Conservation (phyloP, 129 eudicot genomes). For the Ambrosia artemisiifolia region DNA sequence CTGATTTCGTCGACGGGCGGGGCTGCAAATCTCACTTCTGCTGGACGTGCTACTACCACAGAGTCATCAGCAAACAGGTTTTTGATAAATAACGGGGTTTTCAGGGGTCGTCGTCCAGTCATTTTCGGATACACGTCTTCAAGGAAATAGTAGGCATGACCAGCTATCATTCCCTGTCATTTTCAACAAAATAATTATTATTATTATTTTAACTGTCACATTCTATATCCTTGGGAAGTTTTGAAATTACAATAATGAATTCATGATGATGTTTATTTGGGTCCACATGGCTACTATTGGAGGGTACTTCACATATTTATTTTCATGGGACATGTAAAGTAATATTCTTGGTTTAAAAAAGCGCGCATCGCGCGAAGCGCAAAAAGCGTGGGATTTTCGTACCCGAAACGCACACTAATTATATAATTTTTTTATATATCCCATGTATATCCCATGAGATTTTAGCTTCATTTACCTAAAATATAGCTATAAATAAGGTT, state of each 20-base stretch:
- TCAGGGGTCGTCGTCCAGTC: slow-evolving; percentile 87
- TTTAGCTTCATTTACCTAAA: no score
- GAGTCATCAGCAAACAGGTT: slow-evolving; percentile 79
- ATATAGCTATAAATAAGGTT: no score
- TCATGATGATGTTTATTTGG: neutral
- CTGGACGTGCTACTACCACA: slow-evolving; percentile 78
- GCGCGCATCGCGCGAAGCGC: no score
- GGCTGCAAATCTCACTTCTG: slow-evolving; percentile 81
- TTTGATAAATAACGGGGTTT: slow-evolving; percentile 69
- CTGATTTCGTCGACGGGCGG: slow-evolving; percentile 67
- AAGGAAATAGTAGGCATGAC: slow-evolving; percentile 93
- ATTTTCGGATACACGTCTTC: slow-evolving; percentile 90
- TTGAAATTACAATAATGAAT: neutral
- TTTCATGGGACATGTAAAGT: neutral
- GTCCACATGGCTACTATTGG: neutral
- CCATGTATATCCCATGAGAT: no score
- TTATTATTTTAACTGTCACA: neutral
- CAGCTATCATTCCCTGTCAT: slow-evolving; percentile 91
- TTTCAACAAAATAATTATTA: neutral
- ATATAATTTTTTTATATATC: no score
- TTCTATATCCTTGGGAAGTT: neutral
- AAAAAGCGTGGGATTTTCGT: no score
- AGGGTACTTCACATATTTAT: neutral
- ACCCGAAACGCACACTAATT: no score
- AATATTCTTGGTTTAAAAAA: neutral